Conservation (phyloP, 208 protist species). For the Endotrypanum monterogeii region DNA sequence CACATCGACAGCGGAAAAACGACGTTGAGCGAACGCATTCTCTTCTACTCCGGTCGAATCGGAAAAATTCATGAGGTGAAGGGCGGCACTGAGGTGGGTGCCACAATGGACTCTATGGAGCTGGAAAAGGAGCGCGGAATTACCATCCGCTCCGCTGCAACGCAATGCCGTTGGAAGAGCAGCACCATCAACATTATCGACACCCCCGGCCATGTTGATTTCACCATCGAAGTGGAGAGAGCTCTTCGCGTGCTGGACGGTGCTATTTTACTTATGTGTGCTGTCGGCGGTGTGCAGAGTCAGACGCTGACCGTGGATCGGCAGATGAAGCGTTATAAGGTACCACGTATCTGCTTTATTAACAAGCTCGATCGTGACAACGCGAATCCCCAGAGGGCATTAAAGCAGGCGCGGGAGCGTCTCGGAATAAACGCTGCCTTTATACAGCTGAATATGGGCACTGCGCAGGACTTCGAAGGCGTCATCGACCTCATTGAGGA, state of each 20-base stretch:
- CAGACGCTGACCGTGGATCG: conserved; percentile 99
- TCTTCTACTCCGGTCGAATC: conserved; percentile 98
- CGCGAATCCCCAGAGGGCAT: conserved; percentile 85
- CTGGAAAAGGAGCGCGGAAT: conserved; percentile 99
- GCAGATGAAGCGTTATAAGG: conserved; percentile 98
- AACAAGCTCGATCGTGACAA: conserved; percentile 98
- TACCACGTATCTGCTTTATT: conserved; percentile 98
- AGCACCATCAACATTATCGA: conserved; percentile 99
- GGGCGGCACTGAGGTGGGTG: conserved; percentile 97
- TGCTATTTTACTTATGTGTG: conserved; percentile 97
- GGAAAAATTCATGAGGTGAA: conserved; percentile 98
- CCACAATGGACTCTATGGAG: conserved; percentile 99
- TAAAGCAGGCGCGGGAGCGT: conserved; percentile 87
- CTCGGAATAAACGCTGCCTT: conserved; percentile 96
- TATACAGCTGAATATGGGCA: conserved; percentile 98
- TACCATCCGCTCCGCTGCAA: conserved; percentile 99
- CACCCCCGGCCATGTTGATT: conserved; percentile 99
- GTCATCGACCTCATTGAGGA: conserved; percentile 96
- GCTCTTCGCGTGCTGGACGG: conserved; percentile 99
- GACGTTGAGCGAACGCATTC: conserved; percentile 98
- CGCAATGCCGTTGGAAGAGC: conserved; percentile 96
- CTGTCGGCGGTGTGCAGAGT: conserved; percentile 96
- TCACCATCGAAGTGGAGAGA: conserved; percentile 99
- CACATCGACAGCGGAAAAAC: conserved; percentile 99
- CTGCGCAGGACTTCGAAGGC: conserved; percentile 95